Conservation (phyloP, 768 basidiomycete genomes). For the Lentinula boryana region DNA sequence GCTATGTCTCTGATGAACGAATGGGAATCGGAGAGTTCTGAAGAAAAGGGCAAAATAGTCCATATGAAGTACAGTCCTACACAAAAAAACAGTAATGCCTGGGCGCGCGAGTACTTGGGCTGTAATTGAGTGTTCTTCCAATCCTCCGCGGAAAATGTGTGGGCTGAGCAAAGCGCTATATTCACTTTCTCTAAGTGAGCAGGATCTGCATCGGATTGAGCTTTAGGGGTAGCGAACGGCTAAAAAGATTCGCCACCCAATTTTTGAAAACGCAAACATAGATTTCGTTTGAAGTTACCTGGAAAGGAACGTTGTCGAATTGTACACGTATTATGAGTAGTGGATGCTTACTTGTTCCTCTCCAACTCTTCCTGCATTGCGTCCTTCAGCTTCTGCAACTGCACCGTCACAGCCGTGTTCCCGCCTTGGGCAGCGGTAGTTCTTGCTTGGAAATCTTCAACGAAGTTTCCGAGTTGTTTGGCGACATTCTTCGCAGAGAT, state of each 20-base stretch:
- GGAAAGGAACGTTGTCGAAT: background rate
- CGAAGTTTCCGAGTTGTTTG: conserved; percentile 36
- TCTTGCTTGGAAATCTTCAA: conserved; percentile 43
- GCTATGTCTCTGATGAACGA: background rate
- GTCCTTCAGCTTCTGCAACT: conserved; percentile 49
- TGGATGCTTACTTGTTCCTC: background rate
- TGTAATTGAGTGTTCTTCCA: too few species aligned
- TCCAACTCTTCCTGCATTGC: conserved; percentile 42
- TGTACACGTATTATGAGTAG: background rate
- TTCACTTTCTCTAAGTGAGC: too few species aligned
- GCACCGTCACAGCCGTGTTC: conserved; percentile 51
- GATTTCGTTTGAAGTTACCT: background rate
- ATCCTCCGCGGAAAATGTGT: too few species aligned
- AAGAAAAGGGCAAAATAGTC: background rate
- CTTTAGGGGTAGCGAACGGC: too few species aligned
- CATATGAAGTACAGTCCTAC: background rate
- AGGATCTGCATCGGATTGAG: too few species aligned
- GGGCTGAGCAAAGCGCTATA: too few species aligned
- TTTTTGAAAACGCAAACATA: too few species aligned
- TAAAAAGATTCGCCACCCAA: too few species aligned
- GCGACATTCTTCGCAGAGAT: conserved; percentile 35
- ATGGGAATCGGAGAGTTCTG: background rate
- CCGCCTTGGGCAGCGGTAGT: conserved; percentile 42
- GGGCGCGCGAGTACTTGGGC: too few species aligned
- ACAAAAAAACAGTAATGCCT: background rate